These are phyloP conservation scores for Stachybotrys elegans DNA, from an alignment of 2,329 filamentous ascomycete genomes.

Conservation along the genomic window DNA sequence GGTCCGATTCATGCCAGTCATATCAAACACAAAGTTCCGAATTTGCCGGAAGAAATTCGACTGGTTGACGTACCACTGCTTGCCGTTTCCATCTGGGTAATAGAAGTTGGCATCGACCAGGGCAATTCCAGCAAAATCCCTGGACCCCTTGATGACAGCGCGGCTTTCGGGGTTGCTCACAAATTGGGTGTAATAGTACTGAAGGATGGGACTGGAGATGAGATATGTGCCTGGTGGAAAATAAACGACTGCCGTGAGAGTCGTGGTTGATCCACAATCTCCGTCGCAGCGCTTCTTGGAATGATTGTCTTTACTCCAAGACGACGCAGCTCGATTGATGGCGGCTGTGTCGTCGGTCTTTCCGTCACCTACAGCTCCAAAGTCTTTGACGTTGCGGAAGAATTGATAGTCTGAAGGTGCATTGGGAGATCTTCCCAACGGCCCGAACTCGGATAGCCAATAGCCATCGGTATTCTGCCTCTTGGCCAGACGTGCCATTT, in stretches of 20 bases:
- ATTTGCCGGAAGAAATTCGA: constrained; percentile 59
- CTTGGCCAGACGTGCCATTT: no score
- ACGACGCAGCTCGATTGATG: constrained; percentile 62
- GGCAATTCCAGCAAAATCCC: constrained; percentile 60
- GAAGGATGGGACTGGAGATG: constrained; percentile 53
- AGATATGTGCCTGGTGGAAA: constrained; percentile 65
- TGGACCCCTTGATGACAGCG: constrained; percentile 46
- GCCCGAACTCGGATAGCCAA: constrained; percentile 4
- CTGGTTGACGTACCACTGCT: constrained; percentile 61
- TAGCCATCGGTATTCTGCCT: constrained; percentile 2
- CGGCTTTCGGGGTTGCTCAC: constrained; percentile 59
- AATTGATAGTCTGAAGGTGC: constrained; percentile 41
- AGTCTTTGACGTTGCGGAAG: constrained; percentile 48
- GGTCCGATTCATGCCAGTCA: constrained; percentile 41
- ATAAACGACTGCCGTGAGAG: constrained; percentile 61
- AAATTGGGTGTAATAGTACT: constrained; percentile 73
- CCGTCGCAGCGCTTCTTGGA: constrained; percentile 57
- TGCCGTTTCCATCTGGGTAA: constrained; percentile 50
- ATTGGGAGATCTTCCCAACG: constrained; percentile 1
- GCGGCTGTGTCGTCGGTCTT: constrained; percentile 10
- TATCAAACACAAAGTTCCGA: constrained; percentile 53
- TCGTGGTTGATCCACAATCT: constrained; percentile 62
- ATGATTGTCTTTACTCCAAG: constrained; percentile 39
- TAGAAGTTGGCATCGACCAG: constrained; percentile 65
- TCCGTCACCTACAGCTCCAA: constrained; percentile 43